These are phyloP conservation scores for Recurvomyces mirabilis DNA, from an alignment of 495 filamentous ascomycete species.

Conservation along the genomic window DNA sequence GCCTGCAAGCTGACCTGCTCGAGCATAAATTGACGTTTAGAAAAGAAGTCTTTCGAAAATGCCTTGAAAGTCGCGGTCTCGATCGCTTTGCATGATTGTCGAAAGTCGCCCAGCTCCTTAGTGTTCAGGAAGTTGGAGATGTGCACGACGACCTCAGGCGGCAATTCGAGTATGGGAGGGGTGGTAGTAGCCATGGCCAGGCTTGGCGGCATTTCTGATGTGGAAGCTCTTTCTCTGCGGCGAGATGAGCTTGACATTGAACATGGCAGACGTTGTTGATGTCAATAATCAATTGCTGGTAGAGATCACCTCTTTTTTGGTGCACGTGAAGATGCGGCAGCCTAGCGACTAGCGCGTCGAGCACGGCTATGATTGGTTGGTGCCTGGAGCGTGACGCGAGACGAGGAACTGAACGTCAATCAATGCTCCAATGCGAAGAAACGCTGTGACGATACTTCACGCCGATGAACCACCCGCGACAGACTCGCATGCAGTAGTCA, in stretches of 20 bases:
- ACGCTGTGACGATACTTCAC: too few relatives aligned
- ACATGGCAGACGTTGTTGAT: too few relatives aligned
- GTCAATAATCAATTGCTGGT: too few relatives aligned
- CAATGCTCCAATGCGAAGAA: too few relatives aligned
- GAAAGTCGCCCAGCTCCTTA: constrained; percentile 35
- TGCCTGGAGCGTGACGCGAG: too few relatives aligned
- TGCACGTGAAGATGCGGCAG: too few relatives aligned
- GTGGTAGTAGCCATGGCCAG: too few relatives aligned
- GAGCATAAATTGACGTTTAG: constrained; percentile 45
- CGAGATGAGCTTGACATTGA: too few relatives aligned
- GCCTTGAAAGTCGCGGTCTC: constrained; percentile 34
- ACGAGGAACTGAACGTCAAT: too few relatives aligned
- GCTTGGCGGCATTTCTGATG: not conserved
- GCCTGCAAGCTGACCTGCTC: constrained; percentile 37
- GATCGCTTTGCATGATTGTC: constrained; percentile 36
- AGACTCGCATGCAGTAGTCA: not conserved
- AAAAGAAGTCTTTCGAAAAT: constrained; percentile 45
- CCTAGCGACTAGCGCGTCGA: too few relatives aligned
- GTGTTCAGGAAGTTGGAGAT: constrained; percentile 30
- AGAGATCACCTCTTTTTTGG: too few relatives aligned
- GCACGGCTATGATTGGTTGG: too few relatives aligned
- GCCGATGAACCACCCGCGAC: not conserved
- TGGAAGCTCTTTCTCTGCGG: not conserved
- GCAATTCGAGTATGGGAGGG: constrained; percentile 9
- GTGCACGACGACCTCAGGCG: constrained; percentile 19